Conservation (phyloP, 441 rosid species). For the Hura crepitans region DNA sequence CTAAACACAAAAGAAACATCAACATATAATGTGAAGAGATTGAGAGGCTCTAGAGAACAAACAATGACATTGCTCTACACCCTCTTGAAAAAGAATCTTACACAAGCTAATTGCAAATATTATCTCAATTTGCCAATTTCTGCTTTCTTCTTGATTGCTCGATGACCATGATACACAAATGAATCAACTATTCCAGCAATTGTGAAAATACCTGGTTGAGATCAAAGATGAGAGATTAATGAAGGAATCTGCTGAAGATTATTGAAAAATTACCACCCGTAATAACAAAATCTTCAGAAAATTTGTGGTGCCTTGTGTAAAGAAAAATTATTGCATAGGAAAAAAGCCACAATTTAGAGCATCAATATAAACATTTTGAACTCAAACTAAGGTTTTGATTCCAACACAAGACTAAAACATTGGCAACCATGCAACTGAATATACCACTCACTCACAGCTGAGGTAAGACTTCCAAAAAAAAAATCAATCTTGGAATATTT, state of each 20-base stretch:
- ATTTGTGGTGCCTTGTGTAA: no score
- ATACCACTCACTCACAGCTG: neutral
- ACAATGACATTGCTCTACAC: neutral
- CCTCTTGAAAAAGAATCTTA: neutral
- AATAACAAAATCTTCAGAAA: no score
- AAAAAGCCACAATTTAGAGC: neutral
- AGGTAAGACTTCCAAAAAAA: neutral
- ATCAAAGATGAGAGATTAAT: neutral
- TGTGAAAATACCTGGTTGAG: conserved; percentile 67
- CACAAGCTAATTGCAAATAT: neutral
- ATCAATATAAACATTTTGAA: neutral
- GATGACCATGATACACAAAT: conserved; percentile 82
- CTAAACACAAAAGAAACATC: neutral
- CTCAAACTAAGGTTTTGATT: neutral
- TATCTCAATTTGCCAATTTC: conserved; percentile 65
- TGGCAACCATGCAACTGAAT: neutral
- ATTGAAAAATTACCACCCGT: no score
- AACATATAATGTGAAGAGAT: neutral
- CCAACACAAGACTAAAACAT: neutral
- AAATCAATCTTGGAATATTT: neutral
- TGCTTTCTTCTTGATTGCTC: conserved; percentile 77
- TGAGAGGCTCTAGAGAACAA: neutral
- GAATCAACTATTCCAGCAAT: conserved; percentile 89
- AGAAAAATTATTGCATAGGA: neutral
- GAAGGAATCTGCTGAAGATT: no score